Evolutionary conservation across 768 basidiomycete species (phyloP), one percentile per base, ranked within the genome.

Genomic region (Termitomyces sp.): DNA sequence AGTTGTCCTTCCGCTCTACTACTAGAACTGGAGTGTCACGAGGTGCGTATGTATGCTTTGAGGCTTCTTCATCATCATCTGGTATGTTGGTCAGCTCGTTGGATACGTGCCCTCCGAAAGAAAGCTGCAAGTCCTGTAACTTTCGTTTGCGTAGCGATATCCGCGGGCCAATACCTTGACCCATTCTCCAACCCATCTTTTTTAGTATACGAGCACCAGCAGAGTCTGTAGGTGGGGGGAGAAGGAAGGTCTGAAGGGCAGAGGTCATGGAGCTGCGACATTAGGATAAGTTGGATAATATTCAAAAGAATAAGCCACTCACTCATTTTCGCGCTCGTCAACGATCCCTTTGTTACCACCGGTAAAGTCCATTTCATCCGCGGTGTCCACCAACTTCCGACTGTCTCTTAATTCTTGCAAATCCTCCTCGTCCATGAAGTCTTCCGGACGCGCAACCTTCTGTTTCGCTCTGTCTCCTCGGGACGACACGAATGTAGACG

Each of bases 351-450:
- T 76, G 1, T 83, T 83, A 0, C 80, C 81, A n/a, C 81, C 84
- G 0, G 83, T 69, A 44, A 87, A 72, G 62, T 89, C 85, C 81
- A 88, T 88, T 63, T 90, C 82, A 36, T 95, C 90, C 13, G 87
- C 86, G 37, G 87, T 89, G 66, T 91, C 88, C 4, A 94, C 83
- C 9, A 97, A 70, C 20, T 81, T 84, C 63, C 87, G 79, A 62
- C 82, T 84, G 40, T 94, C 92, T 34, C 81, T 83, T 59, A 90
- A 71, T 60, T 93, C 93, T 45, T 90, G 86, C 16, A 98, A 76
- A 70, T 98, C 97, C 73, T 99, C 97, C 43, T 98, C 97, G 74
- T 99, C 97, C 97, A 99, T 98, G 69, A 93, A 98, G 69, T 97
- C 94, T 72, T 96, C 93, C 0, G 93, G 88, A 33, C 81, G 80